Percentiles rank a stretch among this genome's conserved stretches.
These are phyloP conservation scores for Aspergillus novoparasiticus DNA, from an alignment of 2,329 filamentous ascomycete genomes.

Conservation along the genomic window DNA sequence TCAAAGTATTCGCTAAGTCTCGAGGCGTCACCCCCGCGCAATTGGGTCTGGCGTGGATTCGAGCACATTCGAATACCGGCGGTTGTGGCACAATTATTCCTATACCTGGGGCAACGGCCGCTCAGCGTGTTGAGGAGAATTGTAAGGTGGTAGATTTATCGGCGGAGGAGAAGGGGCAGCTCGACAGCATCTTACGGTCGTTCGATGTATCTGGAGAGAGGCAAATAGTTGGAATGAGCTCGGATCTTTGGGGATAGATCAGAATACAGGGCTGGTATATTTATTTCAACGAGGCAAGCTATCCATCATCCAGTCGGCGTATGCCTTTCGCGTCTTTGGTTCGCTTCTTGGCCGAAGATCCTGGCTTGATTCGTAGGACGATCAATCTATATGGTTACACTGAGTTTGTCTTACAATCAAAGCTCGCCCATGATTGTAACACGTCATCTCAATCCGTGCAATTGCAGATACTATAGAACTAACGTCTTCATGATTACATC, in stretches of 20 bases:
- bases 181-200: neutral
- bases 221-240: neutral
- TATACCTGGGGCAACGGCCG: neutral
- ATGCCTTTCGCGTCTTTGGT: no score
- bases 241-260: neutral
- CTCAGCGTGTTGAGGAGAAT: conserved; percentile 1
- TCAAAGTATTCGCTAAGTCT: neutral
- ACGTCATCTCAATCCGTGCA: no score
- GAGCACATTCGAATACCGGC: neutral
- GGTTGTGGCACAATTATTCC: neutral
- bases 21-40: neutral
- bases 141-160: neutral
- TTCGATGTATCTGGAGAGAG: neutral
- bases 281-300: no score
- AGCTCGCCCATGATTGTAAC: no score
- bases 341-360: no score
- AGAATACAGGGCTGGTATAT: neutral
- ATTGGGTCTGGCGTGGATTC: neutral
- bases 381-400: no score
- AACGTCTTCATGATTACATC: no score
- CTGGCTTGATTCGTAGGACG: no score
- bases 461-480: no score
- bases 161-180: no score
- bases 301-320: no score
- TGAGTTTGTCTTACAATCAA: no score